Evolutionary conservation across 2,329 filamentous ascomycete species (phyloP), one percentile per base, ranked within the genome.

Genomic region (Trichoderma lentiforme): DNA sequence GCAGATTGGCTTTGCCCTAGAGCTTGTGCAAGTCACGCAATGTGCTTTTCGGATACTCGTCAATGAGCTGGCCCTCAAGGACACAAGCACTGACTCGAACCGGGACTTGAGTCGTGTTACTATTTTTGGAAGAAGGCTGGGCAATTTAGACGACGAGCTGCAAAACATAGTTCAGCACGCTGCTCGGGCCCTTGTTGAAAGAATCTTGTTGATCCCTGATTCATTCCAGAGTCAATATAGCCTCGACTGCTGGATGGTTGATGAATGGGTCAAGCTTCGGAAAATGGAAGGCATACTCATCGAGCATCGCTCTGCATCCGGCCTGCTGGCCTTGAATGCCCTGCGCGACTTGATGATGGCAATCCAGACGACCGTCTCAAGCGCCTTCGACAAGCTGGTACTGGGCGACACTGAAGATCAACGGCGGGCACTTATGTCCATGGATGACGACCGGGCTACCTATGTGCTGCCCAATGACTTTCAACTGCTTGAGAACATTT

Each of bases 1-100:
- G 36, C 84, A 85, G 26, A 87, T 93, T 8, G 89, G 86, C 6
- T 84, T 84, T 74, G 79, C 79, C 3, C 75, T 90, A 6, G 73
- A 85, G 71, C 81, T 85, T 11, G 77, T 81, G 0, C 77, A 81
- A 14, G 76, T 89, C 2, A 81, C 85, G 0, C 83, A 83, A 36
- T 76, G 80, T 24, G 83, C 89, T 0, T 92, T 91, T 74, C 83
- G 85, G 12, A 85, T 91, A 30, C 82, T 92, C 5, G 90, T 92
- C 26, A 88, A 86, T 21, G 90, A 93, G 76, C 83, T 87, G 66
- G 90, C 89, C 4, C 76, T 92, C 14, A 82, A 82, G 53, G 77
- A 82, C 28, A 80, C 77, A 24, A 39, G 36, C 8, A 63, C 62
- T 18, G 36, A 65, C 28, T 21, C 64, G 60, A 26, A 65, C 18